Evolutionary conservation across 2,329 filamentous ascomycete genomes (phyloP), one percentile per base, ranked within the genome.

Genomic region (Tetracladium maxilliforme): DNA sequence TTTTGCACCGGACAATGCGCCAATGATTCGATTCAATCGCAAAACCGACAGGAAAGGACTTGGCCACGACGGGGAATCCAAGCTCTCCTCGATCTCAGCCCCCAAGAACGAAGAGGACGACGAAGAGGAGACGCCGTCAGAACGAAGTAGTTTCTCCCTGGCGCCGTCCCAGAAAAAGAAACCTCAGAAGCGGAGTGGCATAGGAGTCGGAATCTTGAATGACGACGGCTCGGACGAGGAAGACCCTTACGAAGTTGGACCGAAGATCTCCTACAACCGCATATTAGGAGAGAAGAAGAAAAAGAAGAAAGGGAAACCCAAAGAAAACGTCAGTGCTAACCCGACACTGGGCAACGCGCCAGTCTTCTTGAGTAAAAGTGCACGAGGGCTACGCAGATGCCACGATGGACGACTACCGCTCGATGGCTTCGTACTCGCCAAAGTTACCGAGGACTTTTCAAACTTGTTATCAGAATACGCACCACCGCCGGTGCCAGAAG

Each of bases 171-270:
- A 58, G 26, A 67, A 70, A 28, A 77, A 74, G 41, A 51, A 47
- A 39, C 55, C 57, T 30, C 53, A 43, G 30, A 44, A 40, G 3
- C 62, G 62, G 26, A 70, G 77, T 4, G 82, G 79, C 0, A 82
- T 95, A 34, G 87, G 87, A 1, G 75, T 93, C 10, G 87, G 87
- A 1, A 62, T 94, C 3, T 52, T 95, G 22, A 94, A 95, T 40
- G 87, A 94, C 37, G 90, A 76, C 12, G 86, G 84, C 8, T 94
- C 87, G 5, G 90, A 95, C 37, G 86, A 94, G 22, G 90, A 95
- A 40, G 86, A 94, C 41, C 80, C 83, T 1, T 95, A 93, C 44
- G 80, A 87, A 30, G 75, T 95, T 26, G 87, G 87, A 0, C 90
- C 90, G 0, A 77, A 73, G 36, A 92, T 94, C 45, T 82, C 76